phyloP scores from a whole-genome alignment of 768 basidiomycete genomes.

The Boletus rufocinnamomeus region DNA sequence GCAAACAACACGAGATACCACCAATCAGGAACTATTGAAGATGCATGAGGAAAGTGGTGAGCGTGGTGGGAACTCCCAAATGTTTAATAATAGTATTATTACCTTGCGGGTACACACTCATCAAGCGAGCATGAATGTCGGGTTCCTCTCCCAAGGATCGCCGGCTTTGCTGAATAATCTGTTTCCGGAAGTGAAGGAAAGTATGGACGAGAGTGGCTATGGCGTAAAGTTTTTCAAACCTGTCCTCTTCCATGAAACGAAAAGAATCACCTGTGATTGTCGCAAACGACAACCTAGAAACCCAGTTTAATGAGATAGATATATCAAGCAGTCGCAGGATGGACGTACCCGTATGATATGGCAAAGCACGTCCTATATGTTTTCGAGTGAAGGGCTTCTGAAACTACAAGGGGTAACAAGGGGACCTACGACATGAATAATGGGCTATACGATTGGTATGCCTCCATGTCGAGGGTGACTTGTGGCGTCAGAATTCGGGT shows the following conservation, averaged over 20 bases:
- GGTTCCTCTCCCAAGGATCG: constrained; percentile 74
- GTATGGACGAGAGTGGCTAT: constrained; percentile 34
- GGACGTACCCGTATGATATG: constrained; percentile 33
- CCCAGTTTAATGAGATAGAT: constrained; percentile 36
- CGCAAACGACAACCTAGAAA: constrained; percentile 77
- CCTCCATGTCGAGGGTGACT: constrained; percentile 52
- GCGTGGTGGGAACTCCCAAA: neutral
- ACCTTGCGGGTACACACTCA: constrained; percentile 65
- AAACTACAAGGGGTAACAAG: neutral
- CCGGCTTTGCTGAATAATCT: constrained; percentile 72
- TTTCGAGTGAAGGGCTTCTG: constrained; percentile 6
- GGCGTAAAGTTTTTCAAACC: neutral
- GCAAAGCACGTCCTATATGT: constrained; percentile 27
- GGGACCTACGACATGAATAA: constrained; percentile 51
- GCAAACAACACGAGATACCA: constrained; percentile 74
- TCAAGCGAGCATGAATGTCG: constrained; percentile 82
- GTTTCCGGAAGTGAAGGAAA: constrained; percentile 71
- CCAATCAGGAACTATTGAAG: constrained; percentile 70
- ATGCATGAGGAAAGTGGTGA: neutral
- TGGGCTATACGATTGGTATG: constrained; percentile 58
- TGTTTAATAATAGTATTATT: neutral
- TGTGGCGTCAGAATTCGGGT: constrained; percentile 53
- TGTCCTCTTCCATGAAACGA: neutral
- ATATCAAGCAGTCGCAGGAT: neutral
- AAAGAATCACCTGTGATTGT: constrained; percentile 60